Evolutionary conservation across 345 rosid genomes (phyloP).

Genomic region (Sonneratia alba): DNA sequence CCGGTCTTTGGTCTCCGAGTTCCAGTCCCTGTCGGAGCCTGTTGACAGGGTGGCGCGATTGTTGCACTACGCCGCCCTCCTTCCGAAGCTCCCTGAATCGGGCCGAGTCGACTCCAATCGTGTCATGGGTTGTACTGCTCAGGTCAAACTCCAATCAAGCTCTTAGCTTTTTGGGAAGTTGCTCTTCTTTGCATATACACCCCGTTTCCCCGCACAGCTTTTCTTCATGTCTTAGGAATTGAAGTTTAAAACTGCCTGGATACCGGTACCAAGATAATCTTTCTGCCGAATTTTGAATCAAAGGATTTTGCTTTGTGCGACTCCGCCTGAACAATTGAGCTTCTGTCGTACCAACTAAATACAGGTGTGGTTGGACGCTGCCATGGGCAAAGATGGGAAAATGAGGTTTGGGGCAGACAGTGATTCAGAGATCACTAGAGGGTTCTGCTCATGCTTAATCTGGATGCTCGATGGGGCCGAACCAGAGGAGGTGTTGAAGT

Average conservation of each 20-base stretch:
- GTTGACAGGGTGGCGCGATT: slow-evolving; percentile 66
- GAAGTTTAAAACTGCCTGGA: no score
- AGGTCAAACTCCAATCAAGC: slow-evolving; percentile 33
- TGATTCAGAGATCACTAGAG: slow-evolving; percentile 76
- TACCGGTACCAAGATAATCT: no score
- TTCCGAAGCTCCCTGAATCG: slow-evolving; percentile 46
- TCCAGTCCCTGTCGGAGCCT: slow-evolving; percentile 47
- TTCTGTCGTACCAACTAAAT: slow-evolving; percentile 5
- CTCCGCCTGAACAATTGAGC: background rate
- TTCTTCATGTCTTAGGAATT: no score
- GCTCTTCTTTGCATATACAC: no score
- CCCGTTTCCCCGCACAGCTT: background rate
- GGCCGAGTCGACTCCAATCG: slow-evolving; percentile 63
- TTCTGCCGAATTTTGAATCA: background rate
- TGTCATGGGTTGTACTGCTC: slow-evolving; percentile 96
- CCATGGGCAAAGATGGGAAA: slow-evolving; percentile 46
- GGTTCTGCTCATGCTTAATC: slow-evolving; percentile 70
- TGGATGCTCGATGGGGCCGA: slow-evolving; percentile 52
- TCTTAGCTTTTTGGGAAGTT: background rate
- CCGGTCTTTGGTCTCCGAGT: slow-evolving; percentile 46
- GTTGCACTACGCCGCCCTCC: slow-evolving; percentile 46
- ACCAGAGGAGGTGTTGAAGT: slow-evolving; percentile 65
- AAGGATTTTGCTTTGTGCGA: background rate
- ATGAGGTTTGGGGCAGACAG: slow-evolving; percentile 77
- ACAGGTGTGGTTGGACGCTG: slow-evolving; percentile 79